phyloP scores from a whole-genome alignment of 75 land plant species.

The Azolla pinnata region DNA sequence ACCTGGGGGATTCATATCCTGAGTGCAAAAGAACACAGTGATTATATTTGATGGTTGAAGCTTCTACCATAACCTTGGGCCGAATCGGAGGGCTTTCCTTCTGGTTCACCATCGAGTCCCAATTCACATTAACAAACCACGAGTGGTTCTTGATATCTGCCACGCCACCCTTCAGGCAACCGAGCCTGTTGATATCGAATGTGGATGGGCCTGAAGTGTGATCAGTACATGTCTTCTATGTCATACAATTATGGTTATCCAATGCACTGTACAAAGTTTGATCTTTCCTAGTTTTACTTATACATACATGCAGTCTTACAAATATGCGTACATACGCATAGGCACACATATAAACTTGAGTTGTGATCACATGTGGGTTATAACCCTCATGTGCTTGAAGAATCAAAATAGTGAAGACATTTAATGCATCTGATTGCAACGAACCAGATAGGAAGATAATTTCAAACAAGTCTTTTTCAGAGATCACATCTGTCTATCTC shows the following conservation, averaged over 20 bases:
- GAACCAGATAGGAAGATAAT: no score
- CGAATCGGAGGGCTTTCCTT: constrained; percentile 26
- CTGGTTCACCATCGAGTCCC: constrained; percentile 24
- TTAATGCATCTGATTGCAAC: no score
- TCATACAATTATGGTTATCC: not conserved
- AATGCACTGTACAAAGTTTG: not conserved
- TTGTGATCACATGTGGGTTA: no score
- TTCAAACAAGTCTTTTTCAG: no score
- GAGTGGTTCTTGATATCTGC: constrained; percentile 33
- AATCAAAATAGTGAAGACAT: no score
- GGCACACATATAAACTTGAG: no score
- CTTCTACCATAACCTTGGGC: constrained; percentile 20
- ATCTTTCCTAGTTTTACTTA: not conserved
- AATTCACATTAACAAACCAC: constrained; percentile 28
- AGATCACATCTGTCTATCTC: no score
- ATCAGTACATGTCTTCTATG: not conserved
- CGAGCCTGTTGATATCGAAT: constrained; percentile 19
- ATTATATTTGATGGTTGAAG: not conserved
- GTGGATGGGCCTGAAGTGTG: not conserved
- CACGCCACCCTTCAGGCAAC: constrained; percentile 34
- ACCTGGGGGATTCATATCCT: not conserved
- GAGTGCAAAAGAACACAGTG: not conserved
- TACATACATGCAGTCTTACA: no score
- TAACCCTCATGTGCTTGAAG: no score
- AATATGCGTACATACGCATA: no score